Base-by-base conservation (phyloP, 768 basidiomycete genomes). In the Trametes sanguinea region DNA sequence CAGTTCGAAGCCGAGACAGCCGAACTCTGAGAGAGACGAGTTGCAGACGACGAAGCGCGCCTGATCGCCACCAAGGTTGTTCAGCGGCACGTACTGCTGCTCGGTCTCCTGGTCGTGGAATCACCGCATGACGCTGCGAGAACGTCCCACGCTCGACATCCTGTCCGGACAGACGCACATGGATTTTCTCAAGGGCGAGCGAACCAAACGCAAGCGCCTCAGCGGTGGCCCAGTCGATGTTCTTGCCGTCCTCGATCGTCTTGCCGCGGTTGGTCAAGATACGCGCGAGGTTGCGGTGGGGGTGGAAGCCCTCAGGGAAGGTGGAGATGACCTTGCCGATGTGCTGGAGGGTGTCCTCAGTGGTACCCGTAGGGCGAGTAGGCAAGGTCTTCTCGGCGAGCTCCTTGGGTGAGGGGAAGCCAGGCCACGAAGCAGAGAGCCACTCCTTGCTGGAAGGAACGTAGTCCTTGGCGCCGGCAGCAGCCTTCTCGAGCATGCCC, bases 111-210 rank as follows among this genome's bases (percentile, higher is more conserved):
- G 96, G 76, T 99, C 96, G 75, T 98, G 95, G 58, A 99, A 99
- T 84, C 65, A 99, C 89, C 51, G 95, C 95, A 69, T 99, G 96
- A 48, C 96, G 90, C 72, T 99, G 96, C 13, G 95, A 98, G 83
- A 99, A 99, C 3, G 96, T 99, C 35, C 96, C 96, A 72, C 96
- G 90, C 77, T 99, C 96, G 56, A 98, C 96, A 73, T 99, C 96
- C 77, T 99, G 97, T 33, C 96, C 96, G 1, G 95, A 97, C 2
- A 99, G 81, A 64, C 96, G 92, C 51, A 99, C 91, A 73, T 98
- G 95, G 53, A 89, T 89, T 69, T 92, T 92, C 76, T 98, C 95
- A 43, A 97, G 82, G 9, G 92, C 92, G 43, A 99, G 87, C 5
- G 94, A 83, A 61, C 96, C 97, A 70, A 98, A 92, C 0, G 97